Evolutionary conservation across 768 basidiomycete species (phyloP).

Genomic region (Boletus pseudo-olivaceus): DNA sequence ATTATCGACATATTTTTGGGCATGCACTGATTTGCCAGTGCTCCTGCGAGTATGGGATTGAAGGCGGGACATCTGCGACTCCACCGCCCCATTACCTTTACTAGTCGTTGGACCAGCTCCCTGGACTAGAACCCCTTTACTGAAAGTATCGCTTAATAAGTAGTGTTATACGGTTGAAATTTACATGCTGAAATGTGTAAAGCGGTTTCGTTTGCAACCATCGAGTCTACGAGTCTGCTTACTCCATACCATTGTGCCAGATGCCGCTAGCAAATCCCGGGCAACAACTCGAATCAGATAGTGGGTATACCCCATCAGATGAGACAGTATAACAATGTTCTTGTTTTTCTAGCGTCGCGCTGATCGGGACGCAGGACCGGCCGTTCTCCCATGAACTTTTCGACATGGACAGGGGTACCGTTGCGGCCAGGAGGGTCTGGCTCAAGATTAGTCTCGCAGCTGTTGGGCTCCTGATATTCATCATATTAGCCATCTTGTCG

Average conservation of each 20-base stretch:
- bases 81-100: background rate
- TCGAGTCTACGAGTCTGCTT: background rate
- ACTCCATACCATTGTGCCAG: background rate
- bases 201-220: background rate
- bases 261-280: constrained; percentile 1
- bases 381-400: constrained; percentile 31
- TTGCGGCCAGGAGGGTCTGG: constrained; percentile 37
- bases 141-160: constrained; percentile 19
- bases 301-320: background rate
- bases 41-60: background rate
- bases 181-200: background rate
- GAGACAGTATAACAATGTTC: constrained; percentile 8
- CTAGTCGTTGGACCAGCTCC: background rate
- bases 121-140: background rate
- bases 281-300: background rate
- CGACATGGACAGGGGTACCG: constrained; percentile 28
- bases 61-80: background rate
- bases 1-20: constrained; percentile 25
- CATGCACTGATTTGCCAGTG: constrained; percentile 1
- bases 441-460: constrained; percentile 38
- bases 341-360: background rate
- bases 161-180: background rate
- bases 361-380: constrained; percentile 16
- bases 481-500: constrained; percentile 48
- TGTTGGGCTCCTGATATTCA: constrained; percentile 35